Base-by-base conservation (phyloP, 345 rosid genomes). In the Rhodomyrtus tomentosa region DNA sequence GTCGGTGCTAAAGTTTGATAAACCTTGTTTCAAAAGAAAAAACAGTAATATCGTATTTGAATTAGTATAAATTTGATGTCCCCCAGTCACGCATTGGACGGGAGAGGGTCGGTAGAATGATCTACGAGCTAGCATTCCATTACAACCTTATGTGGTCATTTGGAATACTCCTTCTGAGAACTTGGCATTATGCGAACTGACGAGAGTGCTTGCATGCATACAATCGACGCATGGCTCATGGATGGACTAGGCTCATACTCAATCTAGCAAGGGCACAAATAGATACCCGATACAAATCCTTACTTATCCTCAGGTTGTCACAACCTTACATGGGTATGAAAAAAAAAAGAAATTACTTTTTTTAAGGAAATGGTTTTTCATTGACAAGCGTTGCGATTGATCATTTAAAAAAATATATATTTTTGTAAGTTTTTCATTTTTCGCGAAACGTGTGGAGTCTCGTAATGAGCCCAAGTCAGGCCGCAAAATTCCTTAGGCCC, bases 151-250 rank as follows among this genome's bases (percentile, higher is more conserved):
- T 59, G 40, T 59, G 15, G 2, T 29, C 73, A 59, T 59, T 59
- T 18, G 15, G 29, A 59, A 15, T 29, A 29, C 8, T 59, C 13
- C 29, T 32, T 68, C 5, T 1, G 25, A 68, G 76, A 68, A 68
- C 76, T 68, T 68, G 45, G 29, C 24, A 36, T 1, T 0, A 18
- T 8, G 45, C 0, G 3, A 5, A 36, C 76, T 18, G 1, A 36
- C 24, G 8, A 7, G 11, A 42, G 12, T 32, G 0, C 0, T 62
- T 32, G 1, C 11, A 16, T 62, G 29, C 21, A 21, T 0, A 0
- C 22, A 7, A 16, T 38, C 22, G 0, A 18, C 38, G 45, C 12
- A 0, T 36, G 42, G 12, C 20, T 21, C 22, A 8, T 18, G 45
- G 13, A 36, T 68, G 76, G 45, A 68, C 6, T 18, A 32, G 24